phyloP scores from a whole-genome alignment of 2,329 filamentous ascomycete species.

The Aureobasidium sp. region DNA sequence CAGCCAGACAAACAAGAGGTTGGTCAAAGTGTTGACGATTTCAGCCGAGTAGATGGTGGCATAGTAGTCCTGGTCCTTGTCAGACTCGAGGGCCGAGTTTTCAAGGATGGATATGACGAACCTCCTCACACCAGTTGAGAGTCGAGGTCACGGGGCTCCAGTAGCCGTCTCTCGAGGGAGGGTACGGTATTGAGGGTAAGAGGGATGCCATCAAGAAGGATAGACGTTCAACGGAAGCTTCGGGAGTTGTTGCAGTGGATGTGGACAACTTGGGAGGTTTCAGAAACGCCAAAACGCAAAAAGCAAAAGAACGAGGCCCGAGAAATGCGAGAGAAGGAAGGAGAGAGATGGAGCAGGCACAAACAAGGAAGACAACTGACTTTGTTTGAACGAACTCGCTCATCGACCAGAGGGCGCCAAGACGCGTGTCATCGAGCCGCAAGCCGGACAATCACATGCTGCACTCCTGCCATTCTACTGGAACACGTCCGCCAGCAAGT shows the following conservation, averaged over 20 bases:
- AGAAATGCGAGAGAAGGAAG: background rate
- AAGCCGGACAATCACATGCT: conserved; percentile 12
- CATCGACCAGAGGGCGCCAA: conserved; percentile 3
- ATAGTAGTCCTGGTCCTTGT: conserved; percentile 58
- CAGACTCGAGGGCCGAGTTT: background rate
- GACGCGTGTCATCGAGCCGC: conserved; percentile 3
- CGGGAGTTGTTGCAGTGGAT: background rate
- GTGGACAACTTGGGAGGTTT: background rate
- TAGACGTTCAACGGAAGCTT: background rate
- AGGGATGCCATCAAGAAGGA: conserved; percentile 27
- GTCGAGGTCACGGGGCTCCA: conserved; percentile 68
- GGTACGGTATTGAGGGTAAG: conserved; percentile 42
- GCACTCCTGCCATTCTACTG: background rate
- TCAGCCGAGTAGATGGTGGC: conserved; percentile 69
- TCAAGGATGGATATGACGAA: conserved; percentile 27
- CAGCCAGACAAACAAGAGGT: conserved; percentile 72
- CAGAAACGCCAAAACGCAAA: background rate
- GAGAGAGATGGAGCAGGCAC: background rate
- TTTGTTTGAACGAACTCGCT: background rate
- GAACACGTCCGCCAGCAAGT: background rate
- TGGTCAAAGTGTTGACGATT: conserved; percentile 74
- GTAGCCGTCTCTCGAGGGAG: conserved; percentile 49
- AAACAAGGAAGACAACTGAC: background rate
- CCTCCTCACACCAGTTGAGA: conserved; percentile 76
- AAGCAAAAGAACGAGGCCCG: background rate